Percentiles rank a stretch among this genome's conserved stretches.
phyloP scores from a whole-genome alignment of 805 yeast species.

The Candida wancherniae region DNA sequence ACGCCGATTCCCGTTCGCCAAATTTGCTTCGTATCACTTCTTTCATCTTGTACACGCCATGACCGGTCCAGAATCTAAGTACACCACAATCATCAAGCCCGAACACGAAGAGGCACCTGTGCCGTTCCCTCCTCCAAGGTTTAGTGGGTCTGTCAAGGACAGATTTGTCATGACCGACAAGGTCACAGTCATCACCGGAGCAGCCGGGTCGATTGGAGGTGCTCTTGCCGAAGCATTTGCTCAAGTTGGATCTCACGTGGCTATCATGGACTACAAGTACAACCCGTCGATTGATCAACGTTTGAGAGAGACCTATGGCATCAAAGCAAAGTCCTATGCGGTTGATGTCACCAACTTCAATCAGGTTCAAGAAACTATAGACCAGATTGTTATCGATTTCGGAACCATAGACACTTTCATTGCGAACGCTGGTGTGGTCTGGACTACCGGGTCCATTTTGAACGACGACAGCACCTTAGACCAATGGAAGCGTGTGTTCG shows the following conservation, averaged over 20 bases:
- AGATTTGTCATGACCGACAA: conserved; percentile 19
- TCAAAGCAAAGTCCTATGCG: conserved; percentile 60
- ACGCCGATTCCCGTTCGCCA: not conserved
- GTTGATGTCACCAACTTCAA: conserved; percentile 49
- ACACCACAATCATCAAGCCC: conserved; percentile 17
- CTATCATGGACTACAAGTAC: conserved; percentile 37
- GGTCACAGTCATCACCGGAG: conserved; percentile 28
- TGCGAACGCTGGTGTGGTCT: conserved; percentile 79
- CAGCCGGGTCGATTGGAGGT: conserved; percentile 28
- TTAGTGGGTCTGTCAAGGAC: conserved; percentile 14
- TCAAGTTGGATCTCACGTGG: conserved; percentile 58
- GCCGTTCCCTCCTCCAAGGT: conserved; percentile 14
- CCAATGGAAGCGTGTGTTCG: conserved; percentile 69
- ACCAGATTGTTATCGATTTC: conserved; percentile 57
- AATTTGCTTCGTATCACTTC: not conserved
- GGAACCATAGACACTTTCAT: conserved; percentile 80
- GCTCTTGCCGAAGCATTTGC: conserved; percentile 36
- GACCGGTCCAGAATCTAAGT: conserved; percentile 3
- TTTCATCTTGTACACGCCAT: not conserved
- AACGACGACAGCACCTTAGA: conserved; percentile 42
- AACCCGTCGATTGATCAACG: conserved; percentile 24
- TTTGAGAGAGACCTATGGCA: conserved; percentile 46
- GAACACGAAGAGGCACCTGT: conserved; percentile 14
- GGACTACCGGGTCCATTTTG: conserved; percentile 40
- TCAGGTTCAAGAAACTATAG: conserved; percentile 46